Base-by-base conservation (phyloP, 345 rosid genomes). In the Abelmoschus esculentus region DNA sequence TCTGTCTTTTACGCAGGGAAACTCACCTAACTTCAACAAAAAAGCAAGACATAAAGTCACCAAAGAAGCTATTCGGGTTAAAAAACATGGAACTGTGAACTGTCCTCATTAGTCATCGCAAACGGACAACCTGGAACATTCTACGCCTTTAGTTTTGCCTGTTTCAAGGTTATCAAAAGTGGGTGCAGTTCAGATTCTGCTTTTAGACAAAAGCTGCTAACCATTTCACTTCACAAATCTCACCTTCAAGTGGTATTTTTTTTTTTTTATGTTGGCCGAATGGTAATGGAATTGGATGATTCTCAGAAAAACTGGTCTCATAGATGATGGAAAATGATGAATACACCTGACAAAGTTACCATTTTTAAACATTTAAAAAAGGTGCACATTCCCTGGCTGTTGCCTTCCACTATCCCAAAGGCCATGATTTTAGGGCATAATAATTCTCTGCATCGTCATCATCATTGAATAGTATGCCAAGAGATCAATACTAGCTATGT, bases 41-140 rank as follows among this genome's bases (percentile, higher is more conserved):
- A 53, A 17, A 57, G 70, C 32, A 50, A 52, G 59, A 56, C 26
- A 40, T 32, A 6, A 31, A 68, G 36, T 54, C 18, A 8, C 54
- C 40, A 70, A 26, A 3, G 11, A 69, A 36, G 54, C 72, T 15
- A 22, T 4, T 46, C 8, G 18, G 36, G 26, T 34, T 42, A 42
- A 44, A 65, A 26, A 2, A 47, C 0, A 31, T 3, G 5, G 0
- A 31, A 31, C 22, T 26, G 14, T 19, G 68, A 14, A 26, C 28
- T 47, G 44, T 58, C 64, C 13, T 44, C 7, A 11, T 56, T 22
- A 9, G 18, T 58, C 38, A 34, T 58, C 62, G 15, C 36, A 10
- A 57, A 58, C 28, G 53, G 73, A n/a, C 66, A 70, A 70, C 36
- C 40, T 29, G 57, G 70, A 66, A 49, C 65, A 57, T 56, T 70